A percentile compares a stretch with the other conserved stretches of the same genome.
Conservation (phyloP, 495 filamentous ascomycete species). For the Friedmanniomyces endolithicus region DNA sequence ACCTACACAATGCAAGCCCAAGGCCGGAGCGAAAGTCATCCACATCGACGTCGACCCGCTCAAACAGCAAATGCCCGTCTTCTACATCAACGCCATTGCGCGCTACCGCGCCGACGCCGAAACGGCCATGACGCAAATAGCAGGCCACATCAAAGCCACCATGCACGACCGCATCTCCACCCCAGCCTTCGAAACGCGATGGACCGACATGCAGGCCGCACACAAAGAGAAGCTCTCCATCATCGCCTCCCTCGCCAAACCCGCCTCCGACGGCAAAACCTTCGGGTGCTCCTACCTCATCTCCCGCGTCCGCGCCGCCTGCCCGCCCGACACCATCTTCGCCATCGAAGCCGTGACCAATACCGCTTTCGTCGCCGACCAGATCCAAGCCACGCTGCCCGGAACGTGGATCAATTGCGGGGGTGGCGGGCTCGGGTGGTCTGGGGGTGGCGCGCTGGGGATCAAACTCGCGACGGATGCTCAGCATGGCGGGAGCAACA, state of each 20-base stretch:
- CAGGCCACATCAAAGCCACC: constrained; percentile 36
- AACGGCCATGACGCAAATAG: constrained; percentile 61
- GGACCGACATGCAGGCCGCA: constrained; percentile 45
- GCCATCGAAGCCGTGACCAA: constrained; percentile 83
- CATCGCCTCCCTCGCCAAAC: constrained; percentile 45
- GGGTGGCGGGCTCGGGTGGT: constrained; percentile 88
- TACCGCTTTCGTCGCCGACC: constrained; percentile 64
- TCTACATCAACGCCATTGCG: constrained; percentile 61
- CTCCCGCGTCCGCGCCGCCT: constrained; percentile 46
- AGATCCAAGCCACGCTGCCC: constrained; percentile 60
- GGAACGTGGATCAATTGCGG: constrained; percentile 90
- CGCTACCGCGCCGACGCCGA: constrained; percentile 66
- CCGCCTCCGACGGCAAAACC: constrained; percentile 42
- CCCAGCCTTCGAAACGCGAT: constrained; percentile 31
- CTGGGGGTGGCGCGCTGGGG: constrained; percentile 70
- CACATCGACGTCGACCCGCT: constrained; percentile 33
- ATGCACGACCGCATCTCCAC: constrained; percentile 24
- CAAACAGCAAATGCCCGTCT: constrained; percentile 40
- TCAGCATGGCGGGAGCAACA: constrained; percentile 33
- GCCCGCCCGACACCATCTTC: constrained; percentile 62
- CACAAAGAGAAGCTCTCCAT: constrained; percentile 47
- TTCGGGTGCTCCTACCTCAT: constrained; percentile 63
- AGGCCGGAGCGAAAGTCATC: constrained; percentile 25
- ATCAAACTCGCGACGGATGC: constrained; percentile 73
- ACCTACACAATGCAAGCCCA: constrained; percentile 42